These are phyloP conservation scores for Boletus rufocinnamomeus DNA, from an alignment of 768 basidiomycete genomes.

Conservation along the genomic window DNA sequence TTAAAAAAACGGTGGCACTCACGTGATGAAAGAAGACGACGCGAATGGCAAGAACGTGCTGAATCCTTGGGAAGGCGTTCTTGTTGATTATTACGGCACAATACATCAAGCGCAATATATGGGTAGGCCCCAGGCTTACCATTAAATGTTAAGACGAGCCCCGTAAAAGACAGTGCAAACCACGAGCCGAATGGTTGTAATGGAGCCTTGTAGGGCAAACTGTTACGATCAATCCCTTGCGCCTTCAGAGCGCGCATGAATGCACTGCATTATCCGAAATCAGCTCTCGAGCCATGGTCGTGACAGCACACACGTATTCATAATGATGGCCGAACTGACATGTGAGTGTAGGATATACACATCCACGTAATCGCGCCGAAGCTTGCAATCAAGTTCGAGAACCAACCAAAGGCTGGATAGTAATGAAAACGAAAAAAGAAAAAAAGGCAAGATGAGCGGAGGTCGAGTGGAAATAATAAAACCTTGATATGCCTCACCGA, in stretches of 20 bases:
- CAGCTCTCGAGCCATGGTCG: neutral
- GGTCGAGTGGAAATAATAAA: constrained; percentile 26
- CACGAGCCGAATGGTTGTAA: constrained; percentile 63
- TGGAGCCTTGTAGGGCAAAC: constrained; percentile 55
- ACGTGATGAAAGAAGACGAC: constrained; percentile 63
- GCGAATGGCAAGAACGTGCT: constrained; percentile 41
- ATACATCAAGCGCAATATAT: constrained; percentile 11
- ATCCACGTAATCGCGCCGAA: constrained; percentile 40
- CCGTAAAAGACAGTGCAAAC: constrained; percentile 56
- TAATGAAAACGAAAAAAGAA: constrained; percentile 1
- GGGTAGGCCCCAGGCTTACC: constrained; percentile 28
- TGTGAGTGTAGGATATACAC: constrained; percentile 32
- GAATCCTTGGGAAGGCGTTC: constrained; percentile 14
- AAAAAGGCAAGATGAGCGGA: constrained; percentile 16
- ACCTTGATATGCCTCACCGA: constrained; percentile 40
- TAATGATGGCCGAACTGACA: constrained; percentile 17
- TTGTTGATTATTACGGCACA: constrained; percentile 9
- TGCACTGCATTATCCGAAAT: constrained; percentile 14
- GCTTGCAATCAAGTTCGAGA: constrained; percentile 33
- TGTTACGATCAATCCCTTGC: constrained; percentile 44
- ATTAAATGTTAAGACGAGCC: constrained; percentile 59
- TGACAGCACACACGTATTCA: constrained; percentile 11
- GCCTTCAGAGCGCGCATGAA: constrained; percentile 32
- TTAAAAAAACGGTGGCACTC: constrained; percentile 27
- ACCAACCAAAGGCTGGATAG: constrained; percentile 26